Conservation (phyloP, 148 eudicot genomes). For the Cornus suecica region DNA sequence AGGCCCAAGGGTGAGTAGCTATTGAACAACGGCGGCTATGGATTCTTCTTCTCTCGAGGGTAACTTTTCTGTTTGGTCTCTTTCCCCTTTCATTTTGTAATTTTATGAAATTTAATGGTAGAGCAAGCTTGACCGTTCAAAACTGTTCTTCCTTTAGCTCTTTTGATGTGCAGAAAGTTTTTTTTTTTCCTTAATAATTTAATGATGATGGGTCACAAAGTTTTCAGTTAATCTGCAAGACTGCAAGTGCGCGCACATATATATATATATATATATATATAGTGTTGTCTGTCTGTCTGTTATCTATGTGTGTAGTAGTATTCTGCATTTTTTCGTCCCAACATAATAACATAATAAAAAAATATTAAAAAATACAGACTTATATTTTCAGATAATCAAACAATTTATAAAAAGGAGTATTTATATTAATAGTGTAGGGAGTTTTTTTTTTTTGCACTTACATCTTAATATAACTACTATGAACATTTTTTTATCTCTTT, state of each 20-base stretch:
- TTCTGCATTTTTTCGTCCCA: neutral
- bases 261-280: too few relatives aligned
- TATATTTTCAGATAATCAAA: too few relatives aligned
- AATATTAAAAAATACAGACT: too few relatives aligned
- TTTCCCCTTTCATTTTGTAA: neutral
- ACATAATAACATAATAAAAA: too few relatives aligned
- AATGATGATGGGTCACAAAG: neutral
- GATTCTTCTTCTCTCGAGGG: conserved; percentile 57
- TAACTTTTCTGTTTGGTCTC: conserved; percentile 22
- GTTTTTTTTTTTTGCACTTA: too few relatives aligned
- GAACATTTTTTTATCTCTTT: too few relatives aligned
- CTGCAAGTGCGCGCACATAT: too few relatives aligned
- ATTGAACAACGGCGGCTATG: conserved; percentile 31
- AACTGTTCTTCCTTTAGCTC: neutral
- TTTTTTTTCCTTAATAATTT: neutral
- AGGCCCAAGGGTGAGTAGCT: conserved; percentile 12
- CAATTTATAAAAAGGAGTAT: too few relatives aligned
- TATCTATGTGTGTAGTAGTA: neutral
- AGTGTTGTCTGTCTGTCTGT: neutral
- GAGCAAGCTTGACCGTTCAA: neutral
- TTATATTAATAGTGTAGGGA: too few relatives aligned
- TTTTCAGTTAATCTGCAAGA: conserved; percentile 17
- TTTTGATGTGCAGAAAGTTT: neutral
- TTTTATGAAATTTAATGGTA: neutral
- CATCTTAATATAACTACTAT: too few relatives aligned